A percentile compares a stretch with the other conserved stretches of the same genome.
Conservation (phyloP, 495 filamentous ascomycete genomes). For the Achaetomiella virescens region DNA sequence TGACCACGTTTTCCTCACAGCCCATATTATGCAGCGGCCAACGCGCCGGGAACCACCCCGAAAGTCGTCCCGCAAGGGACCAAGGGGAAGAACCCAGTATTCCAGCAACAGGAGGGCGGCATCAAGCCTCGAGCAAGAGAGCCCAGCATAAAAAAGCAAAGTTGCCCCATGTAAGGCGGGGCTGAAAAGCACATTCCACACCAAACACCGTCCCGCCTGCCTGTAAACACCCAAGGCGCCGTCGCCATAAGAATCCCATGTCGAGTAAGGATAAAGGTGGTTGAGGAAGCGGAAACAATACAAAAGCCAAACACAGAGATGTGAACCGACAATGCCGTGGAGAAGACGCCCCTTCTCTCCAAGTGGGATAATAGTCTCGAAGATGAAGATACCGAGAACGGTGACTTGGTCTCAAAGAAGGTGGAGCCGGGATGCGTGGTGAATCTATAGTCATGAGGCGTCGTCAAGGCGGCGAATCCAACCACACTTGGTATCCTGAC, state of each 20-base stretch:
- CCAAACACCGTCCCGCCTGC: constrained; percentile 18
- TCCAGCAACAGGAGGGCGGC: constrained; percentile 10
- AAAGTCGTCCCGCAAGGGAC: neutral
- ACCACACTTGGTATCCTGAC: constrained; percentile 29
- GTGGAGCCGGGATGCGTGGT: constrained; percentile 18
- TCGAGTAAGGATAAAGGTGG: constrained; percentile 9
- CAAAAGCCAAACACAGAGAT: constrained; percentile 12
- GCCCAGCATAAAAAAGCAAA: neutral
- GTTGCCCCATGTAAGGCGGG: neutral
- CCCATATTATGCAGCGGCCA: constrained; percentile 14
- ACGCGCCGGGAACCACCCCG: neutral
- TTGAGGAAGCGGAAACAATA: constrained; percentile 10
- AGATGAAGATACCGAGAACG: constrained; percentile 15
- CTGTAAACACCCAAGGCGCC: constrained; percentile 22
- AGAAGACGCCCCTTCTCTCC: constrained; percentile 12
- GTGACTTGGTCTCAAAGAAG: constrained; percentile 11
- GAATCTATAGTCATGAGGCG: constrained; percentile 20
- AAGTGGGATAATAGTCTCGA: constrained; percentile 9
- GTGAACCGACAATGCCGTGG: constrained; percentile 19
- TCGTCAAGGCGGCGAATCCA: constrained; percentile 26
- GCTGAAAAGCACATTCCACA: constrained; percentile 11
- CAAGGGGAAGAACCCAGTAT: neutral
- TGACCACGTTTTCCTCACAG: neutral
- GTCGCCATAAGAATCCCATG: constrained; percentile 23
- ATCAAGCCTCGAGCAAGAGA: constrained; percentile 6